Conservation (phyloP, 2,329 filamentous ascomycete genomes). For the Beauveria bassiana region DNA sequence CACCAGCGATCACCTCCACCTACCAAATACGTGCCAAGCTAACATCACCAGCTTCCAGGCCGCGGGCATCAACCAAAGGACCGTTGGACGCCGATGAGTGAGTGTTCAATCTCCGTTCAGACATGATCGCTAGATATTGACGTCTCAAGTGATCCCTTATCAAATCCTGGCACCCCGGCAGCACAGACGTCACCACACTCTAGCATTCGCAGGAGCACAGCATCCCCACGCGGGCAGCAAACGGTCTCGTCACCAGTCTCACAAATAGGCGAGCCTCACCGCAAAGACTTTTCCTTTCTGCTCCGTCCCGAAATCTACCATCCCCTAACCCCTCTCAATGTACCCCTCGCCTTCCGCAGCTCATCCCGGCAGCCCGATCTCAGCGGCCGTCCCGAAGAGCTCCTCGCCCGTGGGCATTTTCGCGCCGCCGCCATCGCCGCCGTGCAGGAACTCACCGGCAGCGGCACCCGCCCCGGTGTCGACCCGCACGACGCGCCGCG, state of each 20-base stretch:
- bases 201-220: conserved; percentile 8
- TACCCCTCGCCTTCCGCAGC: conserved; percentile 60
- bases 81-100: conserved; percentile 73
- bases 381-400: conserved; percentile 56
- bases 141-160: conserved; percentile 20
- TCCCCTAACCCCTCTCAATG: conserved; percentile 56
- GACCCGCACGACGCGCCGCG: conserved; percentile 50
- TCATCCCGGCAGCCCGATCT: conserved; percentile 56
- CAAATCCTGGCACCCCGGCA: conserved; percentile 19
- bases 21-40: conserved; percentile 7
- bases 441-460: conserved; percentile 50
- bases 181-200: conserved; percentile 12
- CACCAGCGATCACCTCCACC: not conserved
- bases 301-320: conserved; percentile 78
- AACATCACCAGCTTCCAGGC: conserved; percentile 40
- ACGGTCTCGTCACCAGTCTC: conserved; percentile 21
- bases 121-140: conserved; percentile 3
- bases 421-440: conserved; percentile 67
- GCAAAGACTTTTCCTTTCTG: conserved; percentile 72
- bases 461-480: conserved; percentile 33
- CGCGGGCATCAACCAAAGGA: conserved; percentile 66
- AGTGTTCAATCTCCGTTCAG: conserved; percentile 22
- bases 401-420: conserved; percentile 70
- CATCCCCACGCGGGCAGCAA: conserved; percentile 17
- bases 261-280: conserved; percentile 23